A percentile compares a stretch with the other conserved stretches of the same genome.
Evolutionary conservation across 345 rosid species (phyloP).

Genomic region (Boechera stricta): DNA sequence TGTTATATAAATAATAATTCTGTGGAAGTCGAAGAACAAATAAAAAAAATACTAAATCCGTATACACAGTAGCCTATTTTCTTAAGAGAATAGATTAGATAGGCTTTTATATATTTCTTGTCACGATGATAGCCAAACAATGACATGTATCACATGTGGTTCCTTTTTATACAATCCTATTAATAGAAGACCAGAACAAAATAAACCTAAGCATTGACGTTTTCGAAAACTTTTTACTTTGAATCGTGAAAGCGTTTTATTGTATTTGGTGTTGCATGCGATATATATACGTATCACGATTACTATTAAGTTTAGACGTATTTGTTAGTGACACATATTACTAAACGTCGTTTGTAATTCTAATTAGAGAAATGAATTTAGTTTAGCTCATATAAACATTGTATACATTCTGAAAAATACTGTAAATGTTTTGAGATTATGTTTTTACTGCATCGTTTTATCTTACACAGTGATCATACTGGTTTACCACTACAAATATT

Average conservation of each 20-base stretch:
- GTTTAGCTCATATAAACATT: too few species aligned
- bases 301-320: too few species aligned
- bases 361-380: background rate
- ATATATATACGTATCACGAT: background rate
- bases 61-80: constrained; percentile 11
- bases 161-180: constrained; percentile 35
- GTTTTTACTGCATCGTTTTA: background rate
- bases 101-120: constrained; percentile 21
- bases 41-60: constrained; percentile 21
- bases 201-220: constrained; percentile 31
- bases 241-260: background rate
- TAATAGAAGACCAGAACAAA: constrained; percentile 5
- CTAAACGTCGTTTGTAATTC: too few species aligned
- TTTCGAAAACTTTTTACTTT: constrained; percentile 19
- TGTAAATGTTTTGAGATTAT: too few species aligned
- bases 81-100: constrained; percentile 6
- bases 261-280: background rate
- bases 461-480: background rate
- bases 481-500: constrained; percentile 14
- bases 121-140: constrained; percentile 37
- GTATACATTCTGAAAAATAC: too few species aligned
- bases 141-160: constrained; percentile 46
- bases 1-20: background rate
- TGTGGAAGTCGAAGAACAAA: constrained; percentile 1
- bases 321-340: too few species aligned